phyloP scores from a whole-genome alignment of 2,329 filamentous ascomycete genomes.

The Nigrospora oryzae region DNA sequence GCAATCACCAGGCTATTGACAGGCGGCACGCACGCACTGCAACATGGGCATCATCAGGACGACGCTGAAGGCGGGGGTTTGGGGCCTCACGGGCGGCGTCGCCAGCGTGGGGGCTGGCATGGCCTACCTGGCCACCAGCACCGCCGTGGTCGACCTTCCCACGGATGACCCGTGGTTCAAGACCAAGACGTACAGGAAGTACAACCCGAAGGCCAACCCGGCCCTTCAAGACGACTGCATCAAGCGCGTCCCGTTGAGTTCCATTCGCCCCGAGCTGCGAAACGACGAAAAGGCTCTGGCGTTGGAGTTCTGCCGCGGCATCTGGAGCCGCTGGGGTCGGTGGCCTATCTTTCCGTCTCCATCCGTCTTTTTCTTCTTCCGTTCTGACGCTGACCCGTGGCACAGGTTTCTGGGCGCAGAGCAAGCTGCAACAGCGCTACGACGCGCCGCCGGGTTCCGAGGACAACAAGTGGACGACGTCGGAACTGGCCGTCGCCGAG shows the following conservation, averaged over 20 bases:
- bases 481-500: slow-evolving; percentile 16
- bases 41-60: slow-evolving; percentile 46
- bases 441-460: slow-evolving; percentile 20
- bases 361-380: neutral
- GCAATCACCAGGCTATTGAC: no score
- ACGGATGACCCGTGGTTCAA: slow-evolving; percentile 53
- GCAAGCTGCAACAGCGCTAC: slow-evolving; percentile 19
- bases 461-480: slow-evolving; percentile 18
- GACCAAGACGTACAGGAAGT: slow-evolving; percentile 44
- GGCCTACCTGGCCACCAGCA: slow-evolving; percentile 43
- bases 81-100: slow-evolving; percentile 36
- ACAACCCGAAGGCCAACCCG: slow-evolving; percentile 56
- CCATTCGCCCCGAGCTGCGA: slow-evolving; percentile 57
- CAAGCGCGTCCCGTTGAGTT: slow-evolving; percentile 51
- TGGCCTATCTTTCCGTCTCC: slow-evolving; percentile 6
- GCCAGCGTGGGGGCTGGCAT: slow-evolving; percentile 39
- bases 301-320: slow-evolving; percentile 57
- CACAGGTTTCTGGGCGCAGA: slow-evolving; percentile 37
- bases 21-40: neutral
- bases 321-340: slow-evolving; percentile 59
- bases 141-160: slow-evolving; percentile 47
- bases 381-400: neutral
- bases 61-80: slow-evolving; percentile 31
- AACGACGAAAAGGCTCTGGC: slow-evolving; percentile 49
- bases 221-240: slow-evolving; percentile 57